Evolutionary conservation across 2,329 filamentous ascomycete genomes (phyloP).

Genomic region (Alternaria sp.): DNA sequence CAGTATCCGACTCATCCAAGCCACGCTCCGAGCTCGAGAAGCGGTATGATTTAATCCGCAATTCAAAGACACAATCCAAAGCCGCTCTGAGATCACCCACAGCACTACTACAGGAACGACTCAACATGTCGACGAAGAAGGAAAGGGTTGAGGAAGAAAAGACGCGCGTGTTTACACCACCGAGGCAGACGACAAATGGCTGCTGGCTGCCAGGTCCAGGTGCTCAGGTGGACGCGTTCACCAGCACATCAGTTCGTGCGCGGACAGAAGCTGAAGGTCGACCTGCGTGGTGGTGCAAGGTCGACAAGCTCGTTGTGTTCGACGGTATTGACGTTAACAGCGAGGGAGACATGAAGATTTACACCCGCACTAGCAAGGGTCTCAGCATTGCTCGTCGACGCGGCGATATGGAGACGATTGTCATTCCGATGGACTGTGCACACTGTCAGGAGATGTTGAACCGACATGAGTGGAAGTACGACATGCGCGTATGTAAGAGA

Average conservation of each 20-base stretch:
- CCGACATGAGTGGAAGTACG: conserved; percentile 46
- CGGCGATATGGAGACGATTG: conserved; percentile 40
- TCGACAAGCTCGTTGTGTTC: conserved; percentile 46
- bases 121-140: conserved; percentile 36
- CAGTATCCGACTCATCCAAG: conserved; percentile 18
- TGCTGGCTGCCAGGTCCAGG: conserved; percentile 42
- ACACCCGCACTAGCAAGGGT: conserved; percentile 42
- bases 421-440: conserved; percentile 42
- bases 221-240: conserved; percentile 31
- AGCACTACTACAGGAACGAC: conserved; percentile 39
- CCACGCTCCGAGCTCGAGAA: conserved; percentile 44
- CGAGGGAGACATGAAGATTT: conserved; percentile 23
- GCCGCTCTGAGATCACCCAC: conserved; percentile 44
- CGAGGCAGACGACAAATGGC: conserved; percentile 34
- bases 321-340: conserved; percentile 33
- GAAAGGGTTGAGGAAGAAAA: conserved; percentile 29
- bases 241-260: conserved; percentile 38
- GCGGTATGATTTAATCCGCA: conserved; percentile 42
- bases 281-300: conserved; percentile 49
- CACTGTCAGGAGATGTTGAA: conserved; percentile 48
- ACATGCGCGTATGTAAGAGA: conserved; percentile 43
- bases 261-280: conserved; percentile 30
- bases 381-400: conserved; percentile 39
- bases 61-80: conserved; percentile 40
- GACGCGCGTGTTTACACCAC: conserved; percentile 37